Percentiles rank a stretch among this genome's conserved stretches.
Conservation (phyloP, 352 stramenopile genomes). For the Phytophthora syringae region DNA sequence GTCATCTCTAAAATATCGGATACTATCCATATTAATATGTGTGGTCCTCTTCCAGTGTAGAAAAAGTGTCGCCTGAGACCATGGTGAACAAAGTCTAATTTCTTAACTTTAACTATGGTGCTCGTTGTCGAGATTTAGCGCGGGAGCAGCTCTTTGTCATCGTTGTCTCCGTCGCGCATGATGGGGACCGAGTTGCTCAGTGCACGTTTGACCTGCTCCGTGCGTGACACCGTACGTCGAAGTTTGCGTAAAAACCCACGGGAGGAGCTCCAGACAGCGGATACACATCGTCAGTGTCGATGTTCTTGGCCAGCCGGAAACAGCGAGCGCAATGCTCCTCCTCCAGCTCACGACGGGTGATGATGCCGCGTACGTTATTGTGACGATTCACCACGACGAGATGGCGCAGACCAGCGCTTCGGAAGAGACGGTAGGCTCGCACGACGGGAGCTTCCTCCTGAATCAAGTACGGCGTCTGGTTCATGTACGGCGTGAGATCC, state of each 20-base stretch:
- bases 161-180: conserved; percentile 14
- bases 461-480: conserved; percentile 96
- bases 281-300: conserved; percentile 76
- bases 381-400: conserved; percentile 93
- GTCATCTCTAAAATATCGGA: conserved; percentile 31
- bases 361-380: conserved; percentile 92
- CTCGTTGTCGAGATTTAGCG: conserved; percentile 1
- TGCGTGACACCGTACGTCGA: conserved; percentile 63
- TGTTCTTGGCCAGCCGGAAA: conserved; percentile 78
- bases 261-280: conserved; percentile 58
- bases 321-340: conserved; percentile 83
- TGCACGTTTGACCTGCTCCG: conserved; percentile 80
- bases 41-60: not conserved
- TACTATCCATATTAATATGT: not conserved
- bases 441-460: conserved; percentile 96
- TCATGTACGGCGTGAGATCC: conserved; percentile 97
- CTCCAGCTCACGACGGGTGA: conserved; percentile 85
- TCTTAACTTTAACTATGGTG: not conserved
- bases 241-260: conserved; percentile 74
- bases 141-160: conserved; percentile 29
- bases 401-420: conserved; percentile 96
- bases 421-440: conserved; percentile 97
- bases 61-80: conserved; percentile 15
- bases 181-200: conserved; percentile 49
- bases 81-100: conserved; percentile 12